Evolutionary conservation across 768 basidiomycete species (phyloP), one percentile per base, ranked within the genome.

Genomic region (Naematelia aurantialba): DNA sequence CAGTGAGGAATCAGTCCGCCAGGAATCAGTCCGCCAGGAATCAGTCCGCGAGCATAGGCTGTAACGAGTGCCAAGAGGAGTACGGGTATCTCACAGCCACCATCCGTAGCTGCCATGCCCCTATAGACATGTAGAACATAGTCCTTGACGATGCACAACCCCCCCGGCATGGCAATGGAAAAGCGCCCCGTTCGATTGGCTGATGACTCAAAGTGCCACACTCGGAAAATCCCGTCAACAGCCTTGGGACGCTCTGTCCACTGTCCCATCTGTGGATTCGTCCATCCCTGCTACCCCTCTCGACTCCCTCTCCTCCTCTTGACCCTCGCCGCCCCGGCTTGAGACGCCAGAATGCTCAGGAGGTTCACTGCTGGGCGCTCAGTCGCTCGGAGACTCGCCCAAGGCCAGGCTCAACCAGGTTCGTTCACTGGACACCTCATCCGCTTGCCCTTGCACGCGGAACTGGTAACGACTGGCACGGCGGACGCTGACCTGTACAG

Each of bases 401-500:
- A 39, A 39, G 34, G 34, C 34, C 34, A 39, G 17, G 34, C 34
- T 39, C 34, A 39, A 39, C 34, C 34, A 39, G 34, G 34, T 39
- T 8, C 34, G 34, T 39, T 17, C 34, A 8, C 34, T 17, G 8
- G 34, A 39, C 17, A 39, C 17, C 34, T 39, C 34, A 8, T 39
- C 8, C 8, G 34, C 34, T 8, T 39, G 8, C 34, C 17, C 34
- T 39, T 17, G 17, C 34, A 39, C 17, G 34, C 8, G 8, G 17
- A 39, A 17, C 8, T 39, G 34, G 17, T 8, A 39, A n/a, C n/a
- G n/a, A 10, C 52, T 12, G 10, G 21, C 22, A 8, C 12, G 14
- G 31, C 11, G 29, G 30, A 25, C 42, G 53, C 59, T 65, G 51
- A 65, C 53, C 19, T 3, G 34, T 69, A 67, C 57, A 21, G 52